Percentiles rank a stretch among this genome's conserved stretches.
These are phyloP conservation scores for Monosporozyma aquatica DNA, from an alignment of 805 yeast genomes.

Conservation along the genomic window DNA sequence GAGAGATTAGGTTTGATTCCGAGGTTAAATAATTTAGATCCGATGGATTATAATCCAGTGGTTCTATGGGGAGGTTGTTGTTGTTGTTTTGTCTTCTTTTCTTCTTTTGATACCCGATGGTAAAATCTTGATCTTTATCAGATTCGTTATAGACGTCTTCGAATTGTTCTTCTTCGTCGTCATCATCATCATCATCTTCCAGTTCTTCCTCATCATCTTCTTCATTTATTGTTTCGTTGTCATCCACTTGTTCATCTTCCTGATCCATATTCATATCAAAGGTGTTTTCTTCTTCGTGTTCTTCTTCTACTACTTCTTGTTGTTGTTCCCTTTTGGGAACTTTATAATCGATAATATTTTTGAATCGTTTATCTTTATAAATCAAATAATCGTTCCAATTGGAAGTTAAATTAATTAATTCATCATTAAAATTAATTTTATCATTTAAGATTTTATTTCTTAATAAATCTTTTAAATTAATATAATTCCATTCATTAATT, in stretches of 20 bases:
- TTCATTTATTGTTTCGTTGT: conserved; percentile 9
- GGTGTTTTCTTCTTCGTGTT: neutral
- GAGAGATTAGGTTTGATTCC: conserved; percentile 20
- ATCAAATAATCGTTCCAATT: neutral
- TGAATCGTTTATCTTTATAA: neutral
- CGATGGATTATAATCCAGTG: conserved; percentile 6
- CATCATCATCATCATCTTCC: conserved; percentile 9
- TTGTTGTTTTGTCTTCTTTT: conserved; percentile 1
- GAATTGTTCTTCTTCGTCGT: conserved; percentile 5
- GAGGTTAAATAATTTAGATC: conserved; percentile 19
- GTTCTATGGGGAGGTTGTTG: neutral
- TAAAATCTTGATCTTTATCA: conserved; percentile 18
- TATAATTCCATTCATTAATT: conserved; percentile 24
- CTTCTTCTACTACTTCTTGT: conserved; percentile 1
- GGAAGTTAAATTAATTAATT: neutral
- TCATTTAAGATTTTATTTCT: neutral
- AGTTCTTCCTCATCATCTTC: conserved; percentile 9
- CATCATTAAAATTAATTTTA: neutral
- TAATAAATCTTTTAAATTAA: neutral
- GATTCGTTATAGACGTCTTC: conserved; percentile 7
- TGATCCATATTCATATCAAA: conserved; percentile 5
- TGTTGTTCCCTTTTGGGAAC: neutral
- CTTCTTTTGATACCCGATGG: conserved; percentile 12
- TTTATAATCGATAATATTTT: neutral
- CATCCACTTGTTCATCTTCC: conserved; percentile 5